Conservation (phyloP, 202 grass and related monocot species). For the Saccharum hybrid region DNA sequence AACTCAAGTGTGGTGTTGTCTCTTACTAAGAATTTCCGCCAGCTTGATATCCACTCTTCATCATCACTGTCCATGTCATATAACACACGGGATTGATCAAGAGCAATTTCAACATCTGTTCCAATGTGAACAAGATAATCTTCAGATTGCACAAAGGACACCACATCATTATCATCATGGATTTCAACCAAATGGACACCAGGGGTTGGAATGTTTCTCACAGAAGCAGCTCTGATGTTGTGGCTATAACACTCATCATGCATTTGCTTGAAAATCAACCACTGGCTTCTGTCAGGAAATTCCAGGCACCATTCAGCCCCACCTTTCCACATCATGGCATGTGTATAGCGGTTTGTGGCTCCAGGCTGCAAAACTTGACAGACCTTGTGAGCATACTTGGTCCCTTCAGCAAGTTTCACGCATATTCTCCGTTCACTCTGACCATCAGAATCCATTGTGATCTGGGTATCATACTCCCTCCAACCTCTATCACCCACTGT, state of each 20-base stretch:
- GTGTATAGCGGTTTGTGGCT: conserved; percentile 87
- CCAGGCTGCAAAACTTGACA: conserved; percentile 85
- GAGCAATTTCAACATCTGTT: conserved; percentile 84
- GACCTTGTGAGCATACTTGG: conserved; percentile 72
- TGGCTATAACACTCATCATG: conserved; percentile 84
- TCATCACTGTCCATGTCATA: conserved; percentile 99
- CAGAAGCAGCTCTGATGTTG: conserved; percentile 83
- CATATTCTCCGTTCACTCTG: conserved; percentile 69
- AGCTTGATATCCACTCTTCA: conserved; percentile 73
- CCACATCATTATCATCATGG: conserved; percentile 43
- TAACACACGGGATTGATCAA: conserved; percentile 75
- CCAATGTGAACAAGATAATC: conserved; percentile 67
- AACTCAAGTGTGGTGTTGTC: conserved; percentile 46
- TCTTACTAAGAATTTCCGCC: conserved; percentile 38
- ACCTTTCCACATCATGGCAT: conserved; percentile 98
- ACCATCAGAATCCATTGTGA: conserved; percentile 69
- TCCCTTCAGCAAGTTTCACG: conserved; percentile 76
- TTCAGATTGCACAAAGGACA: conserved; percentile 54
- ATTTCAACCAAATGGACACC: conserved; percentile 69
- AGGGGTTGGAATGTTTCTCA: conserved; percentile 96
- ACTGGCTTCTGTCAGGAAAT: conserved; percentile 87
- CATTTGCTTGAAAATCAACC: conserved; percentile 96
- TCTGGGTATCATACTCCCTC: conserved; percentile 80
- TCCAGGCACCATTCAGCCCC: conserved; percentile 87
- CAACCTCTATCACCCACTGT: conserved; percentile 77